Base-by-base conservation (phyloP, 306 rosid genomes). In the Rubus idaeus region DNA sequence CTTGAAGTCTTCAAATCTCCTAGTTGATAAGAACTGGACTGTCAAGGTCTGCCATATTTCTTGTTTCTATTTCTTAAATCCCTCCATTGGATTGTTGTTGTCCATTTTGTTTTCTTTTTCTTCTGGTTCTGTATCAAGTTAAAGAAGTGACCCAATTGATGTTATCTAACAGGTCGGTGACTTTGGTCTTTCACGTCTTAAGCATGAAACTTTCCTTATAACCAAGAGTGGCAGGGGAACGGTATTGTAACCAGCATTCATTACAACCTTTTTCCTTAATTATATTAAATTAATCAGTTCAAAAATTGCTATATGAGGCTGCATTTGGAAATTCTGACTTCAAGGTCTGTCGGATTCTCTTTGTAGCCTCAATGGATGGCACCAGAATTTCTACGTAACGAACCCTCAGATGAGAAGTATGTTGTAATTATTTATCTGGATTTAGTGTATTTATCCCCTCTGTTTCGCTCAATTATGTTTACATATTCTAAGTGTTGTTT, bases 161-260 rank as follows among this genome's bases (percentile, higher is more conserved):
- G 44, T 66, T 64, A 51, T 53, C 66, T 70, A 30, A 85, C 86
- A 95, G 99, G 97, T 95, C 68, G 97, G 94, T 45, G 99, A 92
- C 84, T 95, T 95, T 81, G 99, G 99, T 85, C 97, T 95, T 82
- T 95, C 99, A 3, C 94, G 99, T 68, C 91, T 92, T 51, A 95
- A 95, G 92, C 89, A 82, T 21, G 94, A 91, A 60, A 92, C 99
- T 30, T 95, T 61, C 86, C 97, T 92, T 83, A 87, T 89, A 68
- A 92, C 97, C 9, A 95, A 88, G 88, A 90, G 94, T 5, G 97
- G 97, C 83, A 92, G 91, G 86, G 99, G 99, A 86, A 95, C 99
- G 90, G 99, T 95, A 86, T 53, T 42, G 18, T 44, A 23, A 52
- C 79, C 45, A 49, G 76, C 74, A 51, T 74, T 70, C 35, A 21